Conservation (phyloP, 2,329 filamentous ascomycete species). For the Xylariaceae sp. region DNA sequence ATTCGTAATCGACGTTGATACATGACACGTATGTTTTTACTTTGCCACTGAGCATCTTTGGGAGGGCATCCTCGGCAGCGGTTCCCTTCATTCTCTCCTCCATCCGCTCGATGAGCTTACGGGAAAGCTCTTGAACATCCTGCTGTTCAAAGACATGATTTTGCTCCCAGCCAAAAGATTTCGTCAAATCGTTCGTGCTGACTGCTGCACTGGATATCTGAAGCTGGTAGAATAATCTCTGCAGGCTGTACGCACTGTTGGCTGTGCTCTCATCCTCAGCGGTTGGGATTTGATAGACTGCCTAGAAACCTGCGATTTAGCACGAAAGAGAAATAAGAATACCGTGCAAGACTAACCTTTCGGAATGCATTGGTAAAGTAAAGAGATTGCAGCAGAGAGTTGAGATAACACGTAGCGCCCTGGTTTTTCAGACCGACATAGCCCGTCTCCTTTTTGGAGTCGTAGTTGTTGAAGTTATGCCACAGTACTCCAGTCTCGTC, state of each 20-base stretch:
- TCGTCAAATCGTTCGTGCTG: conserved; percentile 86
- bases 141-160: conserved; percentile 98
- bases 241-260: conserved; percentile 91
- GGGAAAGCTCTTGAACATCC: conserved; percentile 93
- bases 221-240: conserved; percentile 90
- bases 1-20: conserved; percentile 97
- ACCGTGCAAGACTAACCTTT: conserved; percentile 53
- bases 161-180: conserved; percentile 97
- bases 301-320: conserved; percentile 42
- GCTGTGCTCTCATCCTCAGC: conserved; percentile 73
- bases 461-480: conserved; percentile 92
- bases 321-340: background rate
- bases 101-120: conserved; percentile 95
- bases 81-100: conserved; percentile 99
- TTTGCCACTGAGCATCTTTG: conserved; percentile 92
- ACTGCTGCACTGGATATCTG: conserved; percentile 84
- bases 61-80: conserved; percentile 79
- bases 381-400: conserved; percentile 77
- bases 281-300: conserved; percentile 95
- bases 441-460: conserved; percentile 98
- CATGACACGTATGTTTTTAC: conserved; percentile 99
- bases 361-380: conserved; percentile 92
- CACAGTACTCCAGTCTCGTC: conserved; percentile 85
- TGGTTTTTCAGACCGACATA: conserved; percentile 97
- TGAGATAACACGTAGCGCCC: conserved; percentile 86